Base-by-base conservation (phyloP, 169 alveolate genomes). In the Cryptosporidium sp. region DNA sequence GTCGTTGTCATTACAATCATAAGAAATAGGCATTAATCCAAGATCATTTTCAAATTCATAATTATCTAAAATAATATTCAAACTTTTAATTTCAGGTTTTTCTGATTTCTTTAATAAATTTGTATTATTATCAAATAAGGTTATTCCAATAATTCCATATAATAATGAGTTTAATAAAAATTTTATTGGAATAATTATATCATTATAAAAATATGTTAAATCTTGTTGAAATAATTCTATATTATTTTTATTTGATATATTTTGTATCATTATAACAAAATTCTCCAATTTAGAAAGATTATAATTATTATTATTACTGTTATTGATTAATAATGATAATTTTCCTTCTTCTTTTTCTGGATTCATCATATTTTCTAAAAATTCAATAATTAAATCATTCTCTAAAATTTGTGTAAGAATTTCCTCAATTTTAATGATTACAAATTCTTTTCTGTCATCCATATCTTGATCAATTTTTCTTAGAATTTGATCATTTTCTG, bases 121-220 rank as follows among this genome's bases (percentile, higher is more conserved):
- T 4, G 18, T 56, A 48, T 12, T 70, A n/a, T 23, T 70, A 21
- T 70, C 21, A 21, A 44, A 44, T 42, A 48, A 1, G 48, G n/a
- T 18, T 3, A 48, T 3, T 21, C 56, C 52, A 0, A 33, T 29
- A 31, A 51, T 16, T 4, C 75, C 58, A 42, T 29, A 62, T 48
- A 65, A 21, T 42, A 80, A 33, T 16, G 87, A 80, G 12, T 80
- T 62, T 29, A 62, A 60, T 14, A 80, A 21, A 26, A 80, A 62
- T 29, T 29, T 37, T 2, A 80, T 29, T 18, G 87, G 87, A 23
- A 31, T 6, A 10, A 80, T 23, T 18, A 80, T 45, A 65, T 80
- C 87, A n/a, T n/a, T 37, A 62, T 61, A 80, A 10, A 60, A 31
- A n/a, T 26, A 62, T 8, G 14, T 44, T 7, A 62, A 21, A 26